Conservation (phyloP, 495 filamentous ascomycete species). For the Tuber aestivum region DNA sequence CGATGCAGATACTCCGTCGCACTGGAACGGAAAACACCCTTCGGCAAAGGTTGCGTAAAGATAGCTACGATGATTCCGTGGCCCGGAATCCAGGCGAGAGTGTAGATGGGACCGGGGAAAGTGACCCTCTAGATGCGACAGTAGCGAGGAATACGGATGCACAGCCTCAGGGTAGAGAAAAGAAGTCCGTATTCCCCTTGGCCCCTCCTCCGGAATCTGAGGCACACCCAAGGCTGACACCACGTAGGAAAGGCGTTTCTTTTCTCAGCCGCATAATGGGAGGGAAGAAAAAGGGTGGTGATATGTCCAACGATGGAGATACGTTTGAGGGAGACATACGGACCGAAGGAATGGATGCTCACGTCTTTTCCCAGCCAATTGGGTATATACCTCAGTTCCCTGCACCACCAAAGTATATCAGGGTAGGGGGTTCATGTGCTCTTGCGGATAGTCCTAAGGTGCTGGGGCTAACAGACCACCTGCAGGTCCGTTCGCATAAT, state of each 20-base stretch:
- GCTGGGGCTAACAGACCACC: slow-evolving; percentile 4
- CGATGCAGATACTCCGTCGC: slow-evolving; percentile 67
- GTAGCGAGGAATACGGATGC: slow-evolving; percentile 44
- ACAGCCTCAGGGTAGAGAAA: slow-evolving; percentile 46
- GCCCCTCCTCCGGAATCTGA: slow-evolving; percentile 8
- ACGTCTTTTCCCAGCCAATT: slow-evolving; percentile 72
- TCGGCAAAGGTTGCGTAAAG: slow-evolving; percentile 58
- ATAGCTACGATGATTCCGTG: slow-evolving; percentile 46
- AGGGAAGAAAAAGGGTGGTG: slow-evolving; percentile 59
- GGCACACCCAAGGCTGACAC: slow-evolving; percentile 35
- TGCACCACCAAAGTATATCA: slow-evolving; percentile 85
- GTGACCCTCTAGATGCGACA: slow-evolving; percentile 42
- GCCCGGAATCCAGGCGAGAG: slow-evolving; percentile 50
- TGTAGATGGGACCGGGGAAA: slow-evolving; percentile 45
- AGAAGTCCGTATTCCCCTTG: slow-evolving; percentile 43
- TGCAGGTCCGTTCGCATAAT: slow-evolving; percentile 63
- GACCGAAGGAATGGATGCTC: slow-evolving; percentile 71
- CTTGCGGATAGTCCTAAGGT: not conserved
- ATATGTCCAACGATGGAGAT: slow-evolving; percentile 59
- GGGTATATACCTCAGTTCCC: slow-evolving; percentile 85
- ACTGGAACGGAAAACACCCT: slow-evolving; percentile 70
- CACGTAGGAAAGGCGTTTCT: slow-evolving; percentile 69
- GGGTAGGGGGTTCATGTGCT: slow-evolving; percentile 21
- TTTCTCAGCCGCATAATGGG: slow-evolving; percentile 88
- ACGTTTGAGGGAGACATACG: slow-evolving; percentile 65